These are phyloP conservation scores for Neofusicoccum umdonicola DNA, from an alignment of 2,329 filamentous ascomycete genomes.

Conservation along the genomic window DNA sequence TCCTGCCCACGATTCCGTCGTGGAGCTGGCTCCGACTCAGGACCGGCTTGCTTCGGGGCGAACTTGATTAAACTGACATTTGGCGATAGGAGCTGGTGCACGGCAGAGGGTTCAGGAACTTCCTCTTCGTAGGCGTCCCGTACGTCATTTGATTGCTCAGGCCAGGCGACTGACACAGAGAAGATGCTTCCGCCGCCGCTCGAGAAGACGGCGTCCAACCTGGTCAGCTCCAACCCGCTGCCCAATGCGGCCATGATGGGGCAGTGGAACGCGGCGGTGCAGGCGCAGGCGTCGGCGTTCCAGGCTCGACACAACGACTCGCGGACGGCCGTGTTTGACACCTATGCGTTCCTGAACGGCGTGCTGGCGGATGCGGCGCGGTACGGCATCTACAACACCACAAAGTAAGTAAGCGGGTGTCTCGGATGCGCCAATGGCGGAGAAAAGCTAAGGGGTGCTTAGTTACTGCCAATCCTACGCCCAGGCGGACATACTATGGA, in stretches of 20 bases:
- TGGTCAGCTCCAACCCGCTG: slow-evolving; percentile 31
- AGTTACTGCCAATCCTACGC: slow-evolving; percentile 46
- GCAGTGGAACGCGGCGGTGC: slow-evolving; percentile 45
- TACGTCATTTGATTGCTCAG: not conserved
- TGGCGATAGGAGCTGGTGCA: slow-evolving; percentile 39
- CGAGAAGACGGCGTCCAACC: slow-evolving; percentile 44
- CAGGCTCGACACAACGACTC: slow-evolving; percentile 29
- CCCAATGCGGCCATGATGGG: slow-evolving; percentile 49
- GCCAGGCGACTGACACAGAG: not conserved
- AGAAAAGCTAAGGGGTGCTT: not conserved
- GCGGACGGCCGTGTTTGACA: slow-evolving; percentile 46
- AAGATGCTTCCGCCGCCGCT: slow-evolving; percentile 51
- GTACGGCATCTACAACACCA: slow-evolving; percentile 49
- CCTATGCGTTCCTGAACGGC: slow-evolving; percentile 40
- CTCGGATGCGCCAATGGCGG: not conserved
- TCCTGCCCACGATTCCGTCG: not conserved
- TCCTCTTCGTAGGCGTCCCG: slow-evolving; percentile 40
- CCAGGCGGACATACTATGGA: slow-evolving; percentile 42
- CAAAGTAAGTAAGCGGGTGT: slow-evolving; percentile 23
- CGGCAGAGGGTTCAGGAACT: slow-evolving; percentile 44
- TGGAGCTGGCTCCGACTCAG: too few species aligned
- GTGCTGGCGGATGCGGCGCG: slow-evolving; percentile 42
- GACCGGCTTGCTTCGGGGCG: not conserved
- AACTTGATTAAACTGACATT: not conserved
- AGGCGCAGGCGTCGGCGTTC: slow-evolving; percentile 36